These are phyloP conservation scores for Aureobasidium sp. DNA, from an alignment of 2,329 filamentous ascomycete species.

Conservation along the genomic window DNA sequence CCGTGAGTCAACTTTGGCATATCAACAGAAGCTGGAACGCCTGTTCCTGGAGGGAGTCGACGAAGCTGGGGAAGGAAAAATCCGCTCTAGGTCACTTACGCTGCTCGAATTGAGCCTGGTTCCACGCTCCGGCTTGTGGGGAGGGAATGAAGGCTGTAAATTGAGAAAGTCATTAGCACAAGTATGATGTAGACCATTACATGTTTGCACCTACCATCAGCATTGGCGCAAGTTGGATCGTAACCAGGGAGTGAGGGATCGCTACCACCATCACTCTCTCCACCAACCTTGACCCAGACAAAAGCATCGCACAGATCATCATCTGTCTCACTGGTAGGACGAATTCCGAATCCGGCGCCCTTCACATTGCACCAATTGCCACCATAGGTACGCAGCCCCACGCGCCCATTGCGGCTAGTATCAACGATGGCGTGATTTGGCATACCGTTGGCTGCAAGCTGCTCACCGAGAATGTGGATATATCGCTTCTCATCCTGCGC, in stretches of 20 bases:
- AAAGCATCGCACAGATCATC: constrained; percentile 55
- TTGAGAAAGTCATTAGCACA: background rate
- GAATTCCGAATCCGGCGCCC: constrained; percentile 53
- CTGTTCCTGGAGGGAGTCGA: background rate
- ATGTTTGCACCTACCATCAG: constrained; percentile 1
- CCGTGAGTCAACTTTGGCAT: background rate
- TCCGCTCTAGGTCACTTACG: constrained; percentile 3
- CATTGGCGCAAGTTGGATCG: background rate
- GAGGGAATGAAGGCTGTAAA: constrained; percentile 2
- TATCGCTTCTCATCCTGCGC: constrained; percentile 7
- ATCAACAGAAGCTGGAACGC: background rate
- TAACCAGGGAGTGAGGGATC: constrained; percentile 16
- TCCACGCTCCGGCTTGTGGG: background rate
- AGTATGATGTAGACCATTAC: constrained; percentile 2
- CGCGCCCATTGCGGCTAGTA: constrained; percentile 3
- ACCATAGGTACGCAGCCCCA: constrained; percentile 2
- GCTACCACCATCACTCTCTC: constrained; percentile 34
- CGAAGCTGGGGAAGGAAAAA: constrained; percentile 1
- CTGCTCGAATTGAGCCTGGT: constrained; percentile 5
- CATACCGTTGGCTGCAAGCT: constrained; percentile 3
- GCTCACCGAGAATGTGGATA: background rate
- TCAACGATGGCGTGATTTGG: constrained; percentile 1
- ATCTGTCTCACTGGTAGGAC: constrained; percentile 55
- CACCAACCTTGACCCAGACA: constrained; percentile 62
- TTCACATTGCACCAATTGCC: constrained; percentile 11